Conservation (phyloP, 441 rosid species). For the Mallotus repandus region DNA sequence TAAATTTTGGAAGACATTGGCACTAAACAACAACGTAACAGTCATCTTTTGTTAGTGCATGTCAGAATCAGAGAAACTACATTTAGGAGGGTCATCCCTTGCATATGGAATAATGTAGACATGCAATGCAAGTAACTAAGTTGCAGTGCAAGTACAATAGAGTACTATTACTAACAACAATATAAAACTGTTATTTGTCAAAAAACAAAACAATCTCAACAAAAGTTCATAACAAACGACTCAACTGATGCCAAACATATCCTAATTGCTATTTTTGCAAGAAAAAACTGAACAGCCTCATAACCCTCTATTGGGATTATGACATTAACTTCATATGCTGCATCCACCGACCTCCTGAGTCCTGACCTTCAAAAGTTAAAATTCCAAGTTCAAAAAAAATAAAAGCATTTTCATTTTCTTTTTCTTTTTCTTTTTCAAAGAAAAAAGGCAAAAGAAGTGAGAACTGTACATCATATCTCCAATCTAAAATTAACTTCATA, state of each 20-base stretch:
- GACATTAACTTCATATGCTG: constrained; percentile 73
- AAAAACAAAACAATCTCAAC: too few species aligned
- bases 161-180: too few species aligned
- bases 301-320: constrained; percentile 78
- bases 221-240: background rate
- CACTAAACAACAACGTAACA: background rate
- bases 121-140: too few species aligned
- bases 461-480: too few species aligned
- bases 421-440: too few species aligned
- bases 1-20: background rate
- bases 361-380: constrained; percentile 54
- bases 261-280: constrained; percentile 50
- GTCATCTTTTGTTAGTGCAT: background rate
- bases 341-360: constrained; percentile 48
- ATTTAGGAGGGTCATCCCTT: too few species aligned
- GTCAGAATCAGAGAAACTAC: too few species aligned
- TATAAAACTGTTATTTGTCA: too few species aligned
- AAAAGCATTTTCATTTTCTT: too few species aligned
- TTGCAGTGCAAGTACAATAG: background rate
- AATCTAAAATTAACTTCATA: too few species aligned
- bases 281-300: constrained; percentile 74
- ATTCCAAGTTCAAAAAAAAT: constrained; percentile 12
- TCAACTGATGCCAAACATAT: background rate
- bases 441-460: too few species aligned
- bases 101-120: too few species aligned